Evolutionary conservation across 768 basidiomycete genomes (phyloP).

Genomic region (Hydnum rufescens): DNA sequence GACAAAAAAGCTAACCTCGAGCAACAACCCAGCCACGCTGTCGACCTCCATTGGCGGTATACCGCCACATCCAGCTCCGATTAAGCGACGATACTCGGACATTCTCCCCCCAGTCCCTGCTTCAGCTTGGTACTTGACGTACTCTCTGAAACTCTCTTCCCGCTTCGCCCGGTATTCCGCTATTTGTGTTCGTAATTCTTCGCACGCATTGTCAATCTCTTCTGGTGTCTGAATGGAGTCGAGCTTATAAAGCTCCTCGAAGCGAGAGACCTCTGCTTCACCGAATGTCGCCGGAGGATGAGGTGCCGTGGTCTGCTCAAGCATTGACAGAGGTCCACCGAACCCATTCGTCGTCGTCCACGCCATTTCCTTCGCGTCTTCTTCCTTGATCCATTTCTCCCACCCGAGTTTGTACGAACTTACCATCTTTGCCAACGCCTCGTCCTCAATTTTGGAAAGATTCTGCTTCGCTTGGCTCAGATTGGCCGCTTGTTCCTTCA

Average conservation of each 20-base stretch:
- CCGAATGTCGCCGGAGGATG: conserved; percentile 24
- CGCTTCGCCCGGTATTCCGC: conserved; percentile 44
- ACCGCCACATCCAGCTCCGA: conserved; percentile 79
- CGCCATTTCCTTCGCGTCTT: conserved; percentile 54
- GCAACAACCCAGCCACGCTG: conserved; percentile 58
- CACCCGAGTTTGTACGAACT: conserved; percentile 67
- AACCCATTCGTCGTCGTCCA: conserved; percentile 31
- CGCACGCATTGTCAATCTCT: conserved; percentile 33
- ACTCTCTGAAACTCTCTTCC: conserved; percentile 48
- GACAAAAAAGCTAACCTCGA: conserved; percentile 56
- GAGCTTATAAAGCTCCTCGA: conserved; percentile 31
- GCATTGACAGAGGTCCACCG: conserved; percentile 29
- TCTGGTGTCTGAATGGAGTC: conserved; percentile 45
- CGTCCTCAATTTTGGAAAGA: conserved; percentile 42
- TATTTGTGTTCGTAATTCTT: conserved; percentile 43
- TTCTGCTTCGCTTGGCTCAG: conserved; percentile 38
- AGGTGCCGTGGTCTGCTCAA: conserved; percentile 21
- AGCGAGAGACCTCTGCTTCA: conserved; percentile 25
- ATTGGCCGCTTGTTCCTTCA: conserved; percentile 47
- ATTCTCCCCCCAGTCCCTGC: conserved; percentile 80
- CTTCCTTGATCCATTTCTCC: conserved; percentile 83
- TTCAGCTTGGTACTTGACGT: conserved; percentile 70
- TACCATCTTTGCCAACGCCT: conserved; percentile 57
- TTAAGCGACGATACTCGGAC: conserved; percentile 71
- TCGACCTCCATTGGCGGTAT: conserved; percentile 78